Evolutionary conservation across 176 grass and related monocot genomes (phyloP), one percentile per base, ranked within the genome.

Genomic region (Puccinellia tenuiflora): DNA sequence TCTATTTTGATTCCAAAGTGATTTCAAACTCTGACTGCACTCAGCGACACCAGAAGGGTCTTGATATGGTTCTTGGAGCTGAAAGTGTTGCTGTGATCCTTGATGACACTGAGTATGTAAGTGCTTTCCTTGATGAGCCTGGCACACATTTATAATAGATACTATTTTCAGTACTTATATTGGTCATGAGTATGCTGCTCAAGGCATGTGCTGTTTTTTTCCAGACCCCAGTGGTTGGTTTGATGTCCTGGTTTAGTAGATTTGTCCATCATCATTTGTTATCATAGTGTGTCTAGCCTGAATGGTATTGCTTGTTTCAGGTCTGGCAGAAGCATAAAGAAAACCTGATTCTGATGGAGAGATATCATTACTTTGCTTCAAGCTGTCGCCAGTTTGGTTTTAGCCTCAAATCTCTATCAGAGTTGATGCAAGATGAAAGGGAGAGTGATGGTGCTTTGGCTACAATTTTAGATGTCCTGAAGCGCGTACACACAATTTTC

Each of bases 281-380:
- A n/a, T n/a, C n/a, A n/a, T n/a, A n/a, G n/a, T n/a, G n/a, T n/a
- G n/a, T n/a, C n/a, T n/a, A n/a, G n/a, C n/a, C n/a, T n/a, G n/a
- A n/a, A n/a, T n/a, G n/a, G n/a, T n/a, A n/a, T n/a, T n/a, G n/a
- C n/a, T n/a, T n/a, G n/a, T n/a, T n/a, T 45, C 77, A 98, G 96
- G 93, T 99, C 21, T 99, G 96, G 93, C 89, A 93, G 75, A 93
- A 86, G 51, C 96, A 99, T 84, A 99, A 88, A 73, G 93, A 93
- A 38, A 99, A 99, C 42, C 81, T 99, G n/a, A 92, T 99, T 87
- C 77, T 93, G 48, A 96, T 99, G 91, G 96, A 96, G 79, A 93
- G 89, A 80, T 98, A 96, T 80, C 92, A 95, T 92, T 97, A 88
- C 59, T 99, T 99, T 94, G 83, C 93, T 88, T 90, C 78, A 47